These are phyloP conservation scores for Spathaspora passalidarum DNA, from an alignment of 805 yeast genomes.

Conservation along the genomic window DNA sequence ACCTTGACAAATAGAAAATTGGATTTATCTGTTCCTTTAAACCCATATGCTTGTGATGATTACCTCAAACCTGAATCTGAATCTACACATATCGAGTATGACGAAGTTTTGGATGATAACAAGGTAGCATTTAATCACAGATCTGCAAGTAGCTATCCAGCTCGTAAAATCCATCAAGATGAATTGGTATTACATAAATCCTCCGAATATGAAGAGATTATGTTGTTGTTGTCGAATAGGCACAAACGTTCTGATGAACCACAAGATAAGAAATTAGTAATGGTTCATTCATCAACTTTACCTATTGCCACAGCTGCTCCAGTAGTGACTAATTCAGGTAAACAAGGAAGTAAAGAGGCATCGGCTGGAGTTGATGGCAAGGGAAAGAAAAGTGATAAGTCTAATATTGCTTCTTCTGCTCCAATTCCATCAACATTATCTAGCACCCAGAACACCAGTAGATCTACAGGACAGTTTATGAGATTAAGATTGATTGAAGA, in stretches of 20 bases:
- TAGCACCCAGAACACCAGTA: constrained; percentile 10
- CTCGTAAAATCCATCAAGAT: constrained; percentile 40
- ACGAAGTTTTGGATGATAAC: constrained; percentile 30
- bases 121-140: constrained; percentile 30
- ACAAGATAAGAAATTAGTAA: constrained; percentile 36
- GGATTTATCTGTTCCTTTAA: constrained; percentile 68
- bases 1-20: constrained; percentile 75
- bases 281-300: constrained; percentile 29
- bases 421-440: constrained; percentile 10
- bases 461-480: constrained; percentile 64
- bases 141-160: constrained; percentile 25
- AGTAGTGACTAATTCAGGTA: constrained; percentile 12
- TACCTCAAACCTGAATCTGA: constrained; percentile 47
- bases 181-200: constrained; percentile 59
- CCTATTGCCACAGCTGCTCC: constrained; percentile 15
- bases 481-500: constrained; percentile 87
- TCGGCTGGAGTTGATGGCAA: constrained; percentile 30
- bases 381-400: constrained; percentile 16
- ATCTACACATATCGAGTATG: constrained; percentile 46
- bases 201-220: constrained; percentile 81
- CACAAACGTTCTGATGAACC: constrained; percentile 37
- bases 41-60: constrained; percentile 56
- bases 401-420: constrained; percentile 11
- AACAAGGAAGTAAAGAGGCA: constrained; percentile 19
- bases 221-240: constrained; percentile 50